phyloP scores from a whole-genome alignment of 306 rosid genomes.

The Castanopsis chinensis region DNA sequence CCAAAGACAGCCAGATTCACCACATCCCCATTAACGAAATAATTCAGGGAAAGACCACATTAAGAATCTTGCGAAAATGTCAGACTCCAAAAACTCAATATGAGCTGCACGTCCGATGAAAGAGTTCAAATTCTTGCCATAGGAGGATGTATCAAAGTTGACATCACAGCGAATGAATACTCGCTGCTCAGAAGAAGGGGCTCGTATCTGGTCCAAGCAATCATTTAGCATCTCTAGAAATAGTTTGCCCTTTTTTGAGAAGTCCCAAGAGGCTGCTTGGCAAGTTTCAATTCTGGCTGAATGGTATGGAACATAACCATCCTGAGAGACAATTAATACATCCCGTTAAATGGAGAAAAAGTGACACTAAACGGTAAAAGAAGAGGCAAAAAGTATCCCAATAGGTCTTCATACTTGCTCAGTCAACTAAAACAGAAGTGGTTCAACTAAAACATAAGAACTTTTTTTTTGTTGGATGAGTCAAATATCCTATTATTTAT shows the following conservation, averaged over 20 bases:
- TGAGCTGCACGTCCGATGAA: slow-evolving; percentile 91
- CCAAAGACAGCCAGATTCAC: slow-evolving; percentile 10
- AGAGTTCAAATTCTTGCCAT: slow-evolving; percentile 86
- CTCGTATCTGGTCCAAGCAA: slow-evolving; percentile 84
- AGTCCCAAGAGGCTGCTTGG: slow-evolving; percentile 77
- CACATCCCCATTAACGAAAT: slow-evolving; percentile 40
- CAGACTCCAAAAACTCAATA: slow-evolving; percentile 86
- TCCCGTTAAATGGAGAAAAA: neutral
- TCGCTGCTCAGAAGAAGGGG: slow-evolving; percentile 48
- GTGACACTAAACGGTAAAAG: neutral
- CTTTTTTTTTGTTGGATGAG: neutral
- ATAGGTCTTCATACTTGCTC: neutral
- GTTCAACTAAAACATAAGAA: neutral
- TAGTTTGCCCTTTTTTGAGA: slow-evolving; percentile 62
- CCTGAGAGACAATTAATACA: slow-evolving; percentile 48
- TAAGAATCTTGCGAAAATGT: slow-evolving; percentile 69
- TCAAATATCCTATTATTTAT: neutral
- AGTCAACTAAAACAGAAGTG: neutral
- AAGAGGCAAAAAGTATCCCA: neutral
- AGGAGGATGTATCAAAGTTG: slow-evolving; percentile 71
- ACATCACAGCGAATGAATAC: slow-evolving; percentile 91
- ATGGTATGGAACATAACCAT: slow-evolving; percentile 94
- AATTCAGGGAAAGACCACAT: slow-evolving; percentile 93
- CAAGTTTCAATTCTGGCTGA: slow-evolving; percentile 93
- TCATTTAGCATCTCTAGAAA: slow-evolving; percentile 78